A percentile compares a stretch with the other conserved stretches of the same genome.
Evolutionary conservation across 805 yeast species (phyloP).

Genomic region (Diddensiella transvaalensis): DNA sequence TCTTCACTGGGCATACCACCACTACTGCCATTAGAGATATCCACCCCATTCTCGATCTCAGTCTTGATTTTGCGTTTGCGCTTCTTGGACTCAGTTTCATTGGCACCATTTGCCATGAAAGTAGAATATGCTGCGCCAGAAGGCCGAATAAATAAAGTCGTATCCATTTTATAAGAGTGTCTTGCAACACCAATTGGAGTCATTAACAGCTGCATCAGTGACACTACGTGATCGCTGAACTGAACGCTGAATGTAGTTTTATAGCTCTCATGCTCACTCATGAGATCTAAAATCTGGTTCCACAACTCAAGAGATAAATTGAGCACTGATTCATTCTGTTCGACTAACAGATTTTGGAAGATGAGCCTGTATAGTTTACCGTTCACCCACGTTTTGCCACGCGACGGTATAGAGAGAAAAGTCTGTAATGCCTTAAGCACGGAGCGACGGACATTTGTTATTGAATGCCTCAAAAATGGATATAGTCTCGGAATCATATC

Average conservation of each 20-base stretch:
- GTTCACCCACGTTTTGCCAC: constrained; percentile 67
- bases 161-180: constrained; percentile 79
- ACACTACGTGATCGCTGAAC: constrained; percentile 54
- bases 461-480: constrained; percentile 92
- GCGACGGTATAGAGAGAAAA: constrained; percentile 51
- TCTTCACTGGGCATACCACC: not conserved
- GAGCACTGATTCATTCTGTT: constrained; percentile 76
- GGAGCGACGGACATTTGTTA: constrained; percentile 83
- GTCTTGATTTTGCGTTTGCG: constrained; percentile 38
- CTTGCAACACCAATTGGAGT: constrained; percentile 96
- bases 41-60: constrained; percentile 29
- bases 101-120: constrained; percentile 20
- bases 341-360: constrained; percentile 83
- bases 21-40: not conserved
- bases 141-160: constrained; percentile 70
- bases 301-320: constrained; percentile 62
- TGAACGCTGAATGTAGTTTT: constrained; percentile 43
- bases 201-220: constrained; percentile 65
- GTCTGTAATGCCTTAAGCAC: constrained; percentile 78
- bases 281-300: constrained; percentile 43
- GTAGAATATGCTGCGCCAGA: constrained; percentile 51
- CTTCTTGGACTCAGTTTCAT: constrained; percentile 28
- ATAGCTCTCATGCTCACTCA: constrained; percentile 34
- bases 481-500: constrained; percentile 82
- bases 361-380: constrained; percentile 68